Evolutionary conservation across 1,284 basidiomycete genomes (phyloP), one percentile per base, ranked within the genome.

Genomic region (Ustilago nuda): DNA sequence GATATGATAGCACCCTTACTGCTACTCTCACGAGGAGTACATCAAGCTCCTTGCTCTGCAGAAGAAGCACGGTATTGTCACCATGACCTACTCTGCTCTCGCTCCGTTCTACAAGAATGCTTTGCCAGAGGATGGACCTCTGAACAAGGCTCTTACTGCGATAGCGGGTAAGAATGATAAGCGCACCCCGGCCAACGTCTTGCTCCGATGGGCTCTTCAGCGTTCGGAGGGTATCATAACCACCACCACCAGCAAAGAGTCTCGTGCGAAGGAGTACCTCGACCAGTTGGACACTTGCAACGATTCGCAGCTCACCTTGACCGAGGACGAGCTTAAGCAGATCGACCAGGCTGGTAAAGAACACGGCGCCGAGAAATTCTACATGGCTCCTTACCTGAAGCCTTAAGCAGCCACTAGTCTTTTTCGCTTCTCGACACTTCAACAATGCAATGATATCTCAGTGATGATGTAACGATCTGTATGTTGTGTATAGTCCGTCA

Each of bases 161-260:
- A 70, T 80, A 33, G 77, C 76, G 7, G 56, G 27, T 8, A 66
- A 69, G 61, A 76, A 76, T 37, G 41, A 53, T 15, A 68, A 67
- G 32, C 61, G 76, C 23, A 72, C 76, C 51, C 46, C 61, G 19
- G 69, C 76, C 6, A 54, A 50, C 41, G 78, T 80, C 1, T 61
- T 80, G 9, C 69, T 75, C 17, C 61, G 71, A 11, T 80, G 78
- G 78, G 78, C 77, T 13, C 52, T 68, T 19, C 78, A 80, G 61
- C 50, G 69, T 7, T 70, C 76, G 33, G 67, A 72, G 27, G 78
- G 78, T 4, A 79, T 80, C 61, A 77, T 80, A 52, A 75, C 72
- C 15, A 78, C 78, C 8, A 80, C 78, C 8, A 72, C 72, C 27
- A 67, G 61, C 64, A 79, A 80, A 41, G 60, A 75, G 35, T 63